phyloP scores from a whole-genome alignment of 2,329 filamentous ascomycete species.

The Scopulariopsis brevicaulis region DNA sequence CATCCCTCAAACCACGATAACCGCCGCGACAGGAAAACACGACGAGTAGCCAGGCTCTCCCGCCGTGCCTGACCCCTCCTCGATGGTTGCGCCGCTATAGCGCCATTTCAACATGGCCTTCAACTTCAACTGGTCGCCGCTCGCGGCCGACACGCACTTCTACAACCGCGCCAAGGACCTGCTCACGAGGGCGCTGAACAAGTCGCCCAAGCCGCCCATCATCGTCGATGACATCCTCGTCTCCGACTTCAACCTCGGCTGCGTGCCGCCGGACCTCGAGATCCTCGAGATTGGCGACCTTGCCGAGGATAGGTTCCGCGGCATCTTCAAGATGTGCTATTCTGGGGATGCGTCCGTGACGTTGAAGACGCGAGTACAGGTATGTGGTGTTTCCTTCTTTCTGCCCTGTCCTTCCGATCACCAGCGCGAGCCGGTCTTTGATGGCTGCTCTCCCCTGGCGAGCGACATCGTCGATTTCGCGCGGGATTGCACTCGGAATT shows the following conservation, averaged over 20 bases:
- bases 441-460: too few species aligned
- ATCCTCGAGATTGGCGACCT: slow-evolving; percentile 96
- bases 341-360: slow-evolving; percentile 91
- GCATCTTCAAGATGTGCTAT: slow-evolving; percentile 99
- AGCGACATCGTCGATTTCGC: too few species aligned
- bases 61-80: not conserved
- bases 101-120: slow-evolving; percentile 74
- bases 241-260: slow-evolving; percentile 92
- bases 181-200: slow-evolving; percentile 90
- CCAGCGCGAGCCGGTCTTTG: not conserved
- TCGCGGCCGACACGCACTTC: slow-evolving; percentile 88
- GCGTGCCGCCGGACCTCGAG: slow-evolving; percentile 87
- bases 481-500: not conserved
- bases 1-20: not conserved
- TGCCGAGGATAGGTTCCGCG: slow-evolving; percentile 90
- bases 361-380: slow-evolving; percentile 88
- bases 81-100: slow-evolving; percentile 4
- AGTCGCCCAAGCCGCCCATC: slow-evolving; percentile 93
- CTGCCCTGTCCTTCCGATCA: slow-evolving; percentile 8
- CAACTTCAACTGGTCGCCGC: slow-evolving; percentile 99
- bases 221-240: slow-evolving; percentile 99
- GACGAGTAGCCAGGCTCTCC: not conserved
- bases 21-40: not conserved
- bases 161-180: slow-evolving; percentile 87
- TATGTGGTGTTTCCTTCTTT: slow-evolving; percentile 27